Evolutionary conservation across 2,329 filamentous ascomycete genomes (phyloP).

Genomic region (Cercospora sp.): DNA sequence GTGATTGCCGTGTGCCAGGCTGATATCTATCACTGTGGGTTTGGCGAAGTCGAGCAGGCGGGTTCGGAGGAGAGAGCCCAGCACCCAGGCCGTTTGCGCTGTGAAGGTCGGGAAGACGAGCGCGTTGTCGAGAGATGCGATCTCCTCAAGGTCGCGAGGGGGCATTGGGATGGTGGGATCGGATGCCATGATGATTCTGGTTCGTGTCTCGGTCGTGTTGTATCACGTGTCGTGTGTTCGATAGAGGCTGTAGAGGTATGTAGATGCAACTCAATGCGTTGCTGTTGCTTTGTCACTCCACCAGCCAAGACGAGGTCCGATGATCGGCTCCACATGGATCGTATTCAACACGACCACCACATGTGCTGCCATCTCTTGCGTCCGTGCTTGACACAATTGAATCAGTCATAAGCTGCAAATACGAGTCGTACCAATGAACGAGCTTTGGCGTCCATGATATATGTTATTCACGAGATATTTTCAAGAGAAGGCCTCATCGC

Average conservation of each 20-base stretch:
- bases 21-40: constrained; percentile 64
- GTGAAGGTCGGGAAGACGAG: constrained; percentile 61
- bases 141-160: constrained; percentile 42
- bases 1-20: constrained; percentile 54
- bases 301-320: not conserved
- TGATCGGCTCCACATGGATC: not conserved
- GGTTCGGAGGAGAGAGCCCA: constrained; percentile 65
- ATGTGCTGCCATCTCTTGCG: too few species aligned
- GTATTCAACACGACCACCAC: not conserved
- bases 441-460: not conserved
- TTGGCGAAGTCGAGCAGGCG: constrained; percentile 59
- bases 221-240: not conserved
- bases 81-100: constrained; percentile 62
- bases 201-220: not conserved
- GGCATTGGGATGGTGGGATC: constrained; percentile 33
- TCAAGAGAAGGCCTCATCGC: not conserved
- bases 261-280: not conserved
- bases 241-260: not conserved
- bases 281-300: not conserved
- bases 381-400: not conserved
- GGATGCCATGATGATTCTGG: constrained; percentile 23
- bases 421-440: not conserved
- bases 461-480: not conserved
- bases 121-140: constrained; percentile 45
- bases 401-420: not conserved